Evolutionary conservation across 495 filamentous ascomycete species (phyloP).

Genomic region (Penicillium flavigenum): DNA sequence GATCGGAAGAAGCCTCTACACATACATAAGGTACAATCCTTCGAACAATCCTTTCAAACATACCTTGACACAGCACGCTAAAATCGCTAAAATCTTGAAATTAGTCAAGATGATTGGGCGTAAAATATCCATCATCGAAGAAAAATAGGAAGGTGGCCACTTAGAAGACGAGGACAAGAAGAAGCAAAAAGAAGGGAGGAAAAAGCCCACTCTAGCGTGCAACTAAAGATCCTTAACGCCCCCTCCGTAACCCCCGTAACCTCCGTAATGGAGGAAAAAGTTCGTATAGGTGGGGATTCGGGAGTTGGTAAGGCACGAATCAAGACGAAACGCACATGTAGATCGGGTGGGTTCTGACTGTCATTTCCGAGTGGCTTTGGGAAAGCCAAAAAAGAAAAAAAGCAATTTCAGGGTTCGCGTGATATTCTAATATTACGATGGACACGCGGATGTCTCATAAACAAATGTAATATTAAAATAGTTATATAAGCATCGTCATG

Average conservation of each 20-base stretch:
- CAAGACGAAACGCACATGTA: slow-evolving; percentile 22
- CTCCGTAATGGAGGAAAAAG: slow-evolving; percentile 10
- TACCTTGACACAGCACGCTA: not conserved
- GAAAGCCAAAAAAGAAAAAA: not conserved
- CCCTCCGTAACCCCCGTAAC: not conserved
- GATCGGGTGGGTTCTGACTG: slow-evolving; percentile 20
- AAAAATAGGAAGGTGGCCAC: slow-evolving; percentile 10
- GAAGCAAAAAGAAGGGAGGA: slow-evolving; percentile 2
- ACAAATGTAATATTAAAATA: no score
- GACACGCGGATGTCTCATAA: no score
- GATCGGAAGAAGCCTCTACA: not conserved
- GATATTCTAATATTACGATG: no score
- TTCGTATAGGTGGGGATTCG: slow-evolving; percentile 19
- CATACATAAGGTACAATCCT: not conserved
- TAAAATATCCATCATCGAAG: not conserved
- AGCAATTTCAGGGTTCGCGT: not conserved
- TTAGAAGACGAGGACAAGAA: not conserved
- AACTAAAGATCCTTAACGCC: slow-evolving; percentile 9
- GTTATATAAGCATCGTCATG: not conserved
- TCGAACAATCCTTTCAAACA: not conserved
- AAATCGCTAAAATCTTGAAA: not conserved
- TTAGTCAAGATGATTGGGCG: slow-evolving; percentile 3
- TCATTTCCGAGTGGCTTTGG: not conserved
- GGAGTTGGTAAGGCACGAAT: slow-evolving; percentile 9
- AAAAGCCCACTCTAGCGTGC: slow-evolving; percentile 10